phyloP scores from a whole-genome alignment of 257 asterid genomes.

The Salvia rosmarinus region DNA sequence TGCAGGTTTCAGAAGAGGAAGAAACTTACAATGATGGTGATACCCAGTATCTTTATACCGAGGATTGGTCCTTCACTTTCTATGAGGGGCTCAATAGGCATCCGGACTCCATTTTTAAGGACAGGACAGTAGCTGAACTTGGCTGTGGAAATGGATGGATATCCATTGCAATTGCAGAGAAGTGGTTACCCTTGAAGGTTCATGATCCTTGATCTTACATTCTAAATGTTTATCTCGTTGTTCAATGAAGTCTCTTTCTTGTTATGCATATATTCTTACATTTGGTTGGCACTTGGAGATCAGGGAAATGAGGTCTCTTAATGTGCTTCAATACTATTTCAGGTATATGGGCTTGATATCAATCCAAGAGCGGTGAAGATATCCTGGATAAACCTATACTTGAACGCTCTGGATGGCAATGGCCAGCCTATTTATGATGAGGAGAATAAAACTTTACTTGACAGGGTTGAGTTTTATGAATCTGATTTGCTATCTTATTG shows the following conservation, averaged over 20 bases:
- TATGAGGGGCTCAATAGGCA: slow-evolving; percentile 96
- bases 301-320: slow-evolving; percentile 28
- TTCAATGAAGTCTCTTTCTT: not conserved
- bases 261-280: slow-evolving; percentile 19
- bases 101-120: slow-evolving; percentile 90
- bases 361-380: slow-evolving; percentile 96
- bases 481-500: slow-evolving; percentile 94
- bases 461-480: slow-evolving; percentile 92
- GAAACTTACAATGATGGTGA: slow-evolving; percentile 89
- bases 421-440: slow-evolving; percentile 85
- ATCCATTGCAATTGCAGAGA: slow-evolving; percentile 96
- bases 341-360: slow-evolving; percentile 99
- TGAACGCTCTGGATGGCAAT: slow-evolving; percentile 89
- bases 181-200: slow-evolving; percentile 91
- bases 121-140: slow-evolving; percentile 89
- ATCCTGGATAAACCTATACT: slow-evolving; percentile 96
- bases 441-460: slow-evolving; percentile 83
- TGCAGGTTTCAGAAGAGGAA: slow-evolving; percentile 76
- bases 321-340: slow-evolving; percentile 37
- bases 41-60: slow-evolving; percentile 95
- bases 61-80: slow-evolving; percentile 98
- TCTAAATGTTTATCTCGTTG: slow-evolving; percentile 12
- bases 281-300: slow-evolving; percentile 28
- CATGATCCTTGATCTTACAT: slow-evolving; percentile 24
- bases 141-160: slow-evolving; percentile 99